A percentile compares a stretch with the other conserved stretches of the same genome.
phyloP scores from a whole-genome alignment of 257 asterid species.

The Apocynum venetum region DNA sequence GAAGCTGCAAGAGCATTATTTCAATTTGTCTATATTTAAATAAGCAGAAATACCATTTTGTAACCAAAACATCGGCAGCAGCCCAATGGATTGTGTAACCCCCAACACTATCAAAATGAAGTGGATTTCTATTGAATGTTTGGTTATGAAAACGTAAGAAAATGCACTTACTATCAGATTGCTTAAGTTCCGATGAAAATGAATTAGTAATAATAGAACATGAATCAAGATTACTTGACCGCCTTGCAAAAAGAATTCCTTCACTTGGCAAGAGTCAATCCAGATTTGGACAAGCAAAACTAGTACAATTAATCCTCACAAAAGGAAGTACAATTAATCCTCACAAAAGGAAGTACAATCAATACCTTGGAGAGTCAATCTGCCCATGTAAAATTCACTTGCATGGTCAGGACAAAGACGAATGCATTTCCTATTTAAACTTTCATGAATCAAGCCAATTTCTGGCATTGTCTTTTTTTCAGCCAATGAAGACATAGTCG shows the following conservation, averaged over 20 bases:
- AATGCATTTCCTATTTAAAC: conserved; percentile 61
- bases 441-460: conserved; percentile 55
- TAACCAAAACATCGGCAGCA: background rate
- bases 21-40: background rate
- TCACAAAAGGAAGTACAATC: conserved; percentile 46
- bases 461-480: conserved; percentile 35
- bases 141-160: background rate
- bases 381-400: conserved; percentile 77
- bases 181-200: background rate
- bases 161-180: too few species aligned
- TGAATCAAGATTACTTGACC: background rate
- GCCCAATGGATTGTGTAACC: background rate
- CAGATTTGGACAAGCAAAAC: background rate
- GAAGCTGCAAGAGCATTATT: background rate
- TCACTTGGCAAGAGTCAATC: background rate
- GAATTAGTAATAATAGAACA: background rate
- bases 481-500: conserved; percentile 25
- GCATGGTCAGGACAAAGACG: conserved; percentile 62
- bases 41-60: background rate
- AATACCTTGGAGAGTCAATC: conserved; percentile 64
- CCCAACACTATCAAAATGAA: too few species aligned
- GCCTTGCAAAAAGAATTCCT: background rate
- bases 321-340: conserved; percentile 25
- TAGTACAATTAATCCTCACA: too few species aligned
- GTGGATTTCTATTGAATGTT: too few species aligned